phyloP scores from a whole-genome alignment of 2,329 filamentous ascomycete genomes.

The Microdochium nivale region DNA sequence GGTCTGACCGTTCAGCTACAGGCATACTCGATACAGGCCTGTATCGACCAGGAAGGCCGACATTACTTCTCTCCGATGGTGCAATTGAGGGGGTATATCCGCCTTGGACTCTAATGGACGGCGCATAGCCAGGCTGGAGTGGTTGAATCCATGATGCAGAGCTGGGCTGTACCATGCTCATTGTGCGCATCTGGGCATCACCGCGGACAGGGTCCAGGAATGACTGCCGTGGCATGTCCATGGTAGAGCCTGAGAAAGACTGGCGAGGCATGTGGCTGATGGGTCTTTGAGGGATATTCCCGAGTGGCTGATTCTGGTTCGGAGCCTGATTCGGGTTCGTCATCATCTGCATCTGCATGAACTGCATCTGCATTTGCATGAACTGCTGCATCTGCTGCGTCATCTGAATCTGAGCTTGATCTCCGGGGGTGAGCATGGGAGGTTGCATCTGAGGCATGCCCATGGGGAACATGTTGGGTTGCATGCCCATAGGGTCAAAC shows the following conservation, averaged over 20 bases:
- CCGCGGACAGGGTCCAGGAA: slow-evolving; percentile 33
- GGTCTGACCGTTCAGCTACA: slow-evolving; percentile 21
- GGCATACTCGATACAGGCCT: slow-evolving; percentile 70
- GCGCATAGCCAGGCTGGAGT: slow-evolving; percentile 33
- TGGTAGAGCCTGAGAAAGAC: slow-evolving; percentile 32
- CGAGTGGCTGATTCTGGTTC: slow-evolving; percentile 7
- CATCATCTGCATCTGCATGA: slow-evolving; percentile 68
- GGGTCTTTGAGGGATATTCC: slow-evolving; percentile 13
- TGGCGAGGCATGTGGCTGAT: slow-evolving; percentile 30
- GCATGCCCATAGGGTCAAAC: slow-evolving; percentile 43
- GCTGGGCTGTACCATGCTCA: slow-evolving; percentile 76
- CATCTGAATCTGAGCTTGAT: slow-evolving; percentile 72
- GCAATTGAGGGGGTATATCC: slow-evolving; percentile 87
- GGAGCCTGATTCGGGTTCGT: slow-evolving; percentile 23
- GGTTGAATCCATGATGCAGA: slow-evolving; percentile 48
- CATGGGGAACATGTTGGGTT: slow-evolving; percentile 38
- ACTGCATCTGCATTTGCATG: slow-evolving; percentile 93
- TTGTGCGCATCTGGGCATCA: slow-evolving; percentile 52
- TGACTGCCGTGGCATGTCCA: slow-evolving; percentile 18
- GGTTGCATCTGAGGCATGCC: slow-evolving; percentile 21
- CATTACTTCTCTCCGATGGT: slow-evolving; percentile 88
- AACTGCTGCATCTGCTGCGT: slow-evolving; percentile 78
- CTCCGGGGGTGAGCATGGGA: slow-evolving; percentile 45
- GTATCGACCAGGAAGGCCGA: slow-evolving; percentile 84
- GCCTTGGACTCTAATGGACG: slow-evolving; percentile 40